Conservation (phyloP, 805 yeast species). For the Metschnikowia koreensis region DNA sequence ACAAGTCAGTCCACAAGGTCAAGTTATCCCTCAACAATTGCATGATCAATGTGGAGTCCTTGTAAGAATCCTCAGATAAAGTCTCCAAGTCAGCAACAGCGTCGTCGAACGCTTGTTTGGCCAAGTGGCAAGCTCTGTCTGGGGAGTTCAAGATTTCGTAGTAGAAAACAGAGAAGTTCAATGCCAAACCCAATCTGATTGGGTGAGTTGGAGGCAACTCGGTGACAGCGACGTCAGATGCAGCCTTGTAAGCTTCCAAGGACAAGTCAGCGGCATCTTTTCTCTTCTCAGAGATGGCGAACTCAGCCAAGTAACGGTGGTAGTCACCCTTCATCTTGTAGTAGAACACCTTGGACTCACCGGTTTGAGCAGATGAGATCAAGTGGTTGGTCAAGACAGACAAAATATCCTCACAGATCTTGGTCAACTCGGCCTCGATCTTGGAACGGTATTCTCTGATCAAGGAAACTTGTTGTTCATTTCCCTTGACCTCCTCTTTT, state of each 20-base stretch:
- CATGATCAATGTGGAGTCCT: constrained; percentile 98
- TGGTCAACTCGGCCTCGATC: constrained; percentile 88
- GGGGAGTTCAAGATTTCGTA: constrained; percentile 98
- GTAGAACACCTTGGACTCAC: constrained; percentile 97
- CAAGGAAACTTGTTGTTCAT: constrained; percentile 82
- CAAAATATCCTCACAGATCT: constrained; percentile 91
- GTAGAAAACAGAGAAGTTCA: constrained; percentile 96
- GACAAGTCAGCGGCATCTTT: constrained; percentile 91
- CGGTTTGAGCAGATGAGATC: constrained; percentile 91
- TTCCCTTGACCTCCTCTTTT: constrained; percentile 96
- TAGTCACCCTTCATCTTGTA: constrained; percentile 99
- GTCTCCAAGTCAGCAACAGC: constrained; percentile 99
- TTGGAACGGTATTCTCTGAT: constrained; percentile 93
- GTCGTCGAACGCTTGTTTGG: constrained; percentile 98
- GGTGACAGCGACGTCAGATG: constrained; percentile 94
- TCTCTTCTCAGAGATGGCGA: constrained; percentile 87
- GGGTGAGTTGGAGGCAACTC: constrained; percentile 99
- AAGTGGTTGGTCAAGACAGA: constrained; percentile 84
- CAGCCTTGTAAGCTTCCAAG: constrained; percentile 90
- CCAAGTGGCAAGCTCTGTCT: constrained; percentile 97
- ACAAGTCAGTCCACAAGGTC: constrained; percentile 97
- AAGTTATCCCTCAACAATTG: constrained; percentile 97
- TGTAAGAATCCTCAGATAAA: constrained; percentile 95
- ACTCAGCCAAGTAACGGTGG: constrained; percentile 98
- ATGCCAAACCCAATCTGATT: constrained; percentile 95